These are phyloP conservation scores for Funneliformis caledonium DNA, from an alignment of 371 early-diverging fungal genomes.

Conservation along the genomic window DNA sequence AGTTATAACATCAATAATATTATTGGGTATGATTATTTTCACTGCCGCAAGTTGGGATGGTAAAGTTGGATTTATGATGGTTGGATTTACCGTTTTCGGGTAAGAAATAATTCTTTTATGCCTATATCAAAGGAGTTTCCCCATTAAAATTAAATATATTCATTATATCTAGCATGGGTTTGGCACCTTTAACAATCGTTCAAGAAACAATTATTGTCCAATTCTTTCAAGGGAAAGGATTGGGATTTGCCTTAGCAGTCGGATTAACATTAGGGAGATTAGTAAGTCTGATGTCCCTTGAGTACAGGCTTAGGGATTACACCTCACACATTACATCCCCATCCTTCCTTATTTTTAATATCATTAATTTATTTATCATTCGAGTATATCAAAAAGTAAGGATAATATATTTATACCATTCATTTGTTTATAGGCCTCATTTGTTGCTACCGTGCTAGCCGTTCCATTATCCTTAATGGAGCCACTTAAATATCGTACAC, in stretches of 20 bases:
- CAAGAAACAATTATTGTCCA: slow-evolving; percentile 53
- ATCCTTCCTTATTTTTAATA: too few relatives aligned
- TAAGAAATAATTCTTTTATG: slow-evolving; percentile 34
- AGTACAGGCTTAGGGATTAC: background rate
- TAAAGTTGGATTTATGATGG: slow-evolving; percentile 47
- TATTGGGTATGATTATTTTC: slow-evolving; percentile 45
- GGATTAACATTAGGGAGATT: slow-evolving; percentile 50
- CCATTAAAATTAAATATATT: background rate
- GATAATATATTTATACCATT: background rate
- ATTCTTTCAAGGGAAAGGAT: slow-evolving; percentile 47
- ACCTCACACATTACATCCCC: background rate
- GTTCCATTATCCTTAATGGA: slow-evolving; percentile 29
- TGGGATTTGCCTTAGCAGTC: slow-evolving; percentile 48
- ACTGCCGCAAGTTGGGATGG: slow-evolving; percentile 47
- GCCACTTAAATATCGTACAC: slow-evolving; percentile 27
- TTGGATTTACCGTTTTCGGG: slow-evolving; percentile 50
- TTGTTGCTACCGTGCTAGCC: slow-evolving; percentile 28
- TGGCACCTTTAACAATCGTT: slow-evolving; percentile 50
- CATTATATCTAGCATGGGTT: slow-evolving; percentile 43
- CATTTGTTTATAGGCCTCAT: slow-evolving; percentile 24
- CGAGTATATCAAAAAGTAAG: background rate
- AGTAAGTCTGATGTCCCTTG: slow-evolving; percentile 38
- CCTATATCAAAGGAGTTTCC: background rate
- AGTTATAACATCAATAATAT: slow-evolving; percentile 47
- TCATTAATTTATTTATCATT: too few relatives aligned